Conservation (phyloP, 2,329 filamentous ascomycete genomes). For the Colletotrichum spaethianum region DNA sequence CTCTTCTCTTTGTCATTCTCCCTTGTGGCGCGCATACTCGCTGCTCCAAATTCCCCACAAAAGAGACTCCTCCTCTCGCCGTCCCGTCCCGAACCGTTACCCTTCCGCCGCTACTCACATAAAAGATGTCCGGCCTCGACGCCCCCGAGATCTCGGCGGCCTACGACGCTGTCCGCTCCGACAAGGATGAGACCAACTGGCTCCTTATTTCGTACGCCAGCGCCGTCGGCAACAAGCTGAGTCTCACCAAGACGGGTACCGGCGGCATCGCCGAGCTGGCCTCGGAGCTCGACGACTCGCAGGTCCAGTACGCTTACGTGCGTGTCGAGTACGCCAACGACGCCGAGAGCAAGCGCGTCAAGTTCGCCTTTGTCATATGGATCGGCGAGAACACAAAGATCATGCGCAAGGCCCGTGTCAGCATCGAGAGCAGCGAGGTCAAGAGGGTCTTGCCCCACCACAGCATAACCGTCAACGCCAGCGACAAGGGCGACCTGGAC, state of each 20-base stretch:
- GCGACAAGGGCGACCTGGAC: constrained; percentile 72
- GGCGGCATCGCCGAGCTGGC: constrained; percentile 74
- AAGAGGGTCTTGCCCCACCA: constrained; percentile 76
- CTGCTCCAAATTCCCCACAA: background rate
- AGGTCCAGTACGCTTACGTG: constrained; percentile 77
- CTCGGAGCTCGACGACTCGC: constrained; percentile 67
- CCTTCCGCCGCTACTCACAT: background rate
- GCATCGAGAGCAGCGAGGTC: constrained; percentile 76
- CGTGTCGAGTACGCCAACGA: constrained; percentile 80
- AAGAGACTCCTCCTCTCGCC: background rate
- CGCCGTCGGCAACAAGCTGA: constrained; percentile 69
- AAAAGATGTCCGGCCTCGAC: constrained; percentile 68
- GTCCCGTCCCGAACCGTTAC: constrained; percentile 14
- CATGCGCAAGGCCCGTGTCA: constrained; percentile 79
- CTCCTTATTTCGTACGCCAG: constrained; percentile 74
- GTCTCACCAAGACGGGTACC: constrained; percentile 69
- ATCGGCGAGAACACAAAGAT: constrained; percentile 76
- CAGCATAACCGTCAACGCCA: constrained; percentile 75
- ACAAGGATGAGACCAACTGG: constrained; percentile 78
- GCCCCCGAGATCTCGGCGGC: constrained; percentile 73
- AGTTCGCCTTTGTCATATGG: constrained; percentile 79
- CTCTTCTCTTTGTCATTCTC: background rate
- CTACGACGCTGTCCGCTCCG: constrained; percentile 77
- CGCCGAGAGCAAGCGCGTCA: constrained; percentile 76
- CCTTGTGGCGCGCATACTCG: background rate